These are phyloP conservation scores for Volutella citrinella DNA, from an alignment of 2,329 filamentous ascomycete species.

Conservation along the genomic window DNA sequence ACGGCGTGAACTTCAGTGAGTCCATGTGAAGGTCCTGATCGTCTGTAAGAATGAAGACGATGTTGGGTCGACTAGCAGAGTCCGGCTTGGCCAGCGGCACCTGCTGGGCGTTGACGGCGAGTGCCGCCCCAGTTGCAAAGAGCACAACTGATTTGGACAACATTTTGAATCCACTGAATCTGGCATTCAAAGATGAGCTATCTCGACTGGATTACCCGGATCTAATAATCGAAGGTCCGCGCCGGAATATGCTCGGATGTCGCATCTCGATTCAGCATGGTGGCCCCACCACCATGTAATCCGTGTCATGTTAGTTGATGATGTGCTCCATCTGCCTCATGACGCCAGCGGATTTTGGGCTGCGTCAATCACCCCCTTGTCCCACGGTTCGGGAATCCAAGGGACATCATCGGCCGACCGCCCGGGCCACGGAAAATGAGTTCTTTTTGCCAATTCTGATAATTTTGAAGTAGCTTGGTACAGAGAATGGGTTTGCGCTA, in stretches of 20 bases:
- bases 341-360: constrained; percentile 7
- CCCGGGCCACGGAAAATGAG: too few relatives aligned
- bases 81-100: constrained; percentile 1
- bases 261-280: constrained; percentile 2
- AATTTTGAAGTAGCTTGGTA: too few relatives aligned
- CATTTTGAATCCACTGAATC: constrained; percentile 1
- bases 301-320: constrained; percentile 1
- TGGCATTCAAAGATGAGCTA: not conserved
- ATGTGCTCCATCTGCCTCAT: constrained; percentile 9
- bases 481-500: too few relatives aligned
- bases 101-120: constrained; percentile 1
- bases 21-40: constrained; percentile 63
- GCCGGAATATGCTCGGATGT: constrained; percentile 7
- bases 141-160: too few relatives aligned
- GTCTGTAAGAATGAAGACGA: constrained; percentile 64
- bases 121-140: not conserved
- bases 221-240: too few relatives aligned
- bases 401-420: too few relatives aligned
- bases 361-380: too few relatives aligned
- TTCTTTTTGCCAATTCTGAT: too few relatives aligned
- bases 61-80: constrained; percentile 42
- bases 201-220: too few relatives aligned
- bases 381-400: too few relatives aligned
- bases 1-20: constrained; percentile 57
- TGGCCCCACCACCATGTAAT: not conserved